Evolutionary conservation across 352 stramenopile species (phyloP), one percentile per base, ranked within the genome.

Genomic region (Globisporangium nunn): DNA sequence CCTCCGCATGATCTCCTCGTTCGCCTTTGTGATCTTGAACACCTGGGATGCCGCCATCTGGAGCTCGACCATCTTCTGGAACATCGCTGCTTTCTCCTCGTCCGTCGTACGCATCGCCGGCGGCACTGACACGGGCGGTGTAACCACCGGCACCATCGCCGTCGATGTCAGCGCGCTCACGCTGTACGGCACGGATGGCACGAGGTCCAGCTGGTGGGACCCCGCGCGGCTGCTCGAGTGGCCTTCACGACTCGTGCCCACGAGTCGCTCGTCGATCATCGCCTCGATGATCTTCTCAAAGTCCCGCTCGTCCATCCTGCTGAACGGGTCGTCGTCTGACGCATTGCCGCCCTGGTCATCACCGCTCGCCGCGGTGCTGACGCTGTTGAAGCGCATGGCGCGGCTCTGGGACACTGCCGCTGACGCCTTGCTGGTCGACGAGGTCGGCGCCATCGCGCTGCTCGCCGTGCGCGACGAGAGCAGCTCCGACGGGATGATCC

Each of bases 11-110:
- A 80, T 68, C 60, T 72, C 59, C 46, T 78, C 68, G 56, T 79
- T 85, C 11, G 68, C 74, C 41, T 76, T 68, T 15, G 72, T 71
- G 23, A 74, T 74, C 51, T 59, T 51, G 54, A 72, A 79, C 10
- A 67, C 70, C 58, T 77, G 52, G 8, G 79, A 62, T 1, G 63
- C 67, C 1, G 67, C 70, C 11, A 50, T 68, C 52, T 84, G 72
- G 6, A 84, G 62, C 48, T 62, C 69, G 48, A 69, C 61, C 70
- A 85, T 76, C 51, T 70, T 58, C 52, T 70, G 46, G 17, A 68
- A 68, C 18, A 68, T 43, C 6, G 41, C 45, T 1, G 43, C 52
- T 6, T 66, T 52, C 39, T 68, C 55, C 0, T 55, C n/a, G 31
- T 49, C 46, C 7, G 30, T 31, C 6, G 58, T 31, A 23, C 41